phyloP scores from a whole-genome alignment of 2,329 filamentous ascomycete species.

The Gnomoniopsis sp. region DNA sequence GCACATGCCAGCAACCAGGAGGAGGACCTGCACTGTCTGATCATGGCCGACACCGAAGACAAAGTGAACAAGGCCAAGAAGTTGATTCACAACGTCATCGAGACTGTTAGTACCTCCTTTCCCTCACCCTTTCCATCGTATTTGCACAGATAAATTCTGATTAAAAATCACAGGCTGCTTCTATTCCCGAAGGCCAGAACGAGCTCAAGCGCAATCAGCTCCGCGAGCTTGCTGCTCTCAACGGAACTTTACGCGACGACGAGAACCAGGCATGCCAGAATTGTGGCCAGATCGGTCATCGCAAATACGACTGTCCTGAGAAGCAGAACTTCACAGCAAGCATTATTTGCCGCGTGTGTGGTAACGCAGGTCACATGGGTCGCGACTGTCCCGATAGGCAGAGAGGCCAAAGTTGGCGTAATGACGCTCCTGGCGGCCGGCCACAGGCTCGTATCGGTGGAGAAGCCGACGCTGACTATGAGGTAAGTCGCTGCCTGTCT shows the following conservation, averaged over 20 bases:
- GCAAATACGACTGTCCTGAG: conserved; percentile 98
- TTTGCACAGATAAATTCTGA: conserved; percentile 20
- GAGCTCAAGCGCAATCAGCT: conserved; percentile 98
- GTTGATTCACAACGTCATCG: conserved; percentile 96
- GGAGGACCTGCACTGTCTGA: conserved; percentile 96
- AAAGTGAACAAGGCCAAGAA: conserved; percentile 99
- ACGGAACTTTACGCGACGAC: conserved; percentile 97
- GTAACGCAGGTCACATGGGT: conserved; percentile 97
- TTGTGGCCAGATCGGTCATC: conserved; percentile 96
- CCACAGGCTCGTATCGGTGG: conserved; percentile 66
- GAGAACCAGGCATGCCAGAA: conserved; percentile 99
- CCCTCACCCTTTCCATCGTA: neutral
- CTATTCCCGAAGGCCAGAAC: conserved; percentile 97
- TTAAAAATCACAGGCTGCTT: conserved; percentile 68
- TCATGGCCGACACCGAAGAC: conserved; percentile 99
- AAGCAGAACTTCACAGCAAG: conserved; percentile 98
- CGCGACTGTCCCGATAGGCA: conserved; percentile 95
- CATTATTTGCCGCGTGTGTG: conserved; percentile 97
- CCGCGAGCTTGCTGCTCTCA: conserved; percentile 93
- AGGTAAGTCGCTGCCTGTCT: conserved; percentile 56
- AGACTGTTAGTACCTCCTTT: conserved; percentile 69
- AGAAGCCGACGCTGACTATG: conserved; percentile 89
- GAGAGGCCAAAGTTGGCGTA: conserved; percentile 88
- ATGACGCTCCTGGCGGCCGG: conserved; percentile 57
- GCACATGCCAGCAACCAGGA: conserved; percentile 99